Conservation (phyloP, 1,284 basidiomycete genomes). For the Coniferiporia weirii region DNA sequence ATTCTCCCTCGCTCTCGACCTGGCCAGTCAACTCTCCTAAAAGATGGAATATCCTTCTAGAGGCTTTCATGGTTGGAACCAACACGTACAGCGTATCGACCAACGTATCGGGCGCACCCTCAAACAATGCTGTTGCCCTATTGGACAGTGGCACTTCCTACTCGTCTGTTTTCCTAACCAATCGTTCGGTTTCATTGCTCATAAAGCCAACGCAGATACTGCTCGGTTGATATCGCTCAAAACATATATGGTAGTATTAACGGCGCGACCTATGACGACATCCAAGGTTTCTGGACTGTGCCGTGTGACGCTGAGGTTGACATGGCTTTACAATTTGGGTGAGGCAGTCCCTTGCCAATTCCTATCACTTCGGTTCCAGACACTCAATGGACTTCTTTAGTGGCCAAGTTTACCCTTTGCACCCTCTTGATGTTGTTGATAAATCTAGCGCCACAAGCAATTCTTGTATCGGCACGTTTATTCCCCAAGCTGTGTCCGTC, state of each 20-base stretch:
- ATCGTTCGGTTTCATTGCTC: slow-evolving; percentile 6
- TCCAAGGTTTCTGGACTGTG: slow-evolving; percentile 55
- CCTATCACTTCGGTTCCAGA: not conserved
- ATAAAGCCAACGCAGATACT: slow-evolving; percentile 43
- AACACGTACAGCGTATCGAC: slow-evolving; percentile 48
- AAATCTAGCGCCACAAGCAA: slow-evolving; percentile 29
- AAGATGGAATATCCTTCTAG: slow-evolving; percentile 72
- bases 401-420: slow-evolving; percentile 61
- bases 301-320: slow-evolving; percentile 69
- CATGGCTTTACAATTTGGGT: slow-evolving; percentile 72
- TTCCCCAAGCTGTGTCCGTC: slow-evolving; percentile 54
- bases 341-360: slow-evolving; percentile 25
- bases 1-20: slow-evolving; percentile 55
- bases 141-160: slow-evolving; percentile 77
- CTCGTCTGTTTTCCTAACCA: slow-evolving; percentile 44
- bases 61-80: slow-evolving; percentile 56
- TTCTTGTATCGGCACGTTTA: slow-evolving; percentile 64
- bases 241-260: slow-evolving; percentile 60
- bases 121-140: slow-evolving; percentile 62
- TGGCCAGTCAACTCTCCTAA: slow-evolving; percentile 57
- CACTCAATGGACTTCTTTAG: slow-evolving; percentile 31
- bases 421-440: slow-evolving; percentile 68
- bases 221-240: slow-evolving; percentile 51
- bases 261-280: slow-evolving; percentile 51
- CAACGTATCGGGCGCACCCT: slow-evolving; percentile 50